Evolutionary conservation across 2,329 filamentous ascomycete genomes (phyloP).

Genomic region (Cordyceps fumosorosea): DNA sequence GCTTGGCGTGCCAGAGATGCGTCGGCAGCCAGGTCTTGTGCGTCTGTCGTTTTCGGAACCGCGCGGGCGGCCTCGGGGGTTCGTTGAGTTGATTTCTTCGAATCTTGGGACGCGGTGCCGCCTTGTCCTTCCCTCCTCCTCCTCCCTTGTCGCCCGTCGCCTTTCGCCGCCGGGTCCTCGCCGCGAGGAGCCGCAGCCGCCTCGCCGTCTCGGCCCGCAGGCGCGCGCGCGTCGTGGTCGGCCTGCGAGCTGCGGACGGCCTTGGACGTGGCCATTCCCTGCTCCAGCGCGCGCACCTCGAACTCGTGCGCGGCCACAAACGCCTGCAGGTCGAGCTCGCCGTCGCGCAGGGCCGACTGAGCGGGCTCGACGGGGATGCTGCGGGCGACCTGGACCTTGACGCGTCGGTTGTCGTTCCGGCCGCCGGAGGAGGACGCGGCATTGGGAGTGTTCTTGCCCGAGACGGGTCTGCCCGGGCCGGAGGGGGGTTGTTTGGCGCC

Average conservation of each 20-base stretch:
- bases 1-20: slow-evolving; percentile 88
- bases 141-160: slow-evolving; percentile 17
- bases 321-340: slow-evolving; percentile 75
- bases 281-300: slow-evolving; percentile 79
- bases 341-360: slow-evolving; percentile 53
- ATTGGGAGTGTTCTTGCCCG: slow-evolving; percentile 22
- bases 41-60: slow-evolving; percentile 77
- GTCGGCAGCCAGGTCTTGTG: slow-evolving; percentile 94
- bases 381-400: slow-evolving; percentile 40
- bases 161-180: slow-evolving; percentile 36
- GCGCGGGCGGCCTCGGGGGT: slow-evolving; percentile 47
- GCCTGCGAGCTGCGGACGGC: slow-evolving; percentile 45
- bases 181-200: slow-evolving; percentile 57
- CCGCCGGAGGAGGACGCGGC: slow-evolving; percentile 14
- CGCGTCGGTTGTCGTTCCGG: slow-evolving; percentile 34
- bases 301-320: slow-evolving; percentile 84
- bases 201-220: slow-evolving; percentile 72
- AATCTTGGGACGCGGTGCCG: slow-evolving; percentile 52
- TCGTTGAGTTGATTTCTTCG: slow-evolving; percentile 63
- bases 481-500: slow-evolving; percentile 20
- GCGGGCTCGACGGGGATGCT: slow-evolving; percentile 44
- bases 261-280: slow-evolving; percentile 72
- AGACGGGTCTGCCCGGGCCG: slow-evolving; percentile 20
- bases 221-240: slow-evolving; percentile 48
- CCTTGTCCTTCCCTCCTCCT: slow-evolving; percentile 11